Conservation (phyloP, 179 eudicot species). For the Heliamphora pulchella region DNA sequence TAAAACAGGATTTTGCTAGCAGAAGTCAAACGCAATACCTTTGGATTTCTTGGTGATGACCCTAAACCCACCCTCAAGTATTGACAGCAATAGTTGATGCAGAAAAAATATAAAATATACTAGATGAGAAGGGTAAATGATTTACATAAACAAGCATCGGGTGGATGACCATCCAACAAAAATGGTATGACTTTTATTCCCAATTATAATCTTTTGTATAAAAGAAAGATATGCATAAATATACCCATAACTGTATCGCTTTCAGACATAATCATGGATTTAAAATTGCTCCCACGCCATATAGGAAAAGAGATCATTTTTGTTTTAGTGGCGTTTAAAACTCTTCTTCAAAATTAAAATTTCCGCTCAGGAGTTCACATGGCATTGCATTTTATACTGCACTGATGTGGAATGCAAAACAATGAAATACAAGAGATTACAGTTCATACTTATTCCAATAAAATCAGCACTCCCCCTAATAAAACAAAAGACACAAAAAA, state of each 20-base stretch:
- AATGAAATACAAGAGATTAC: neutral
- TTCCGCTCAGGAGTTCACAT: neutral
- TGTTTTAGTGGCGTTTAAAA: neutral
- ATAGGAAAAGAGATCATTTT: neutral
- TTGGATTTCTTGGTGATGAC: no score
- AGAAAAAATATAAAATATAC: neutral
- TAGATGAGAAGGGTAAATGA: neutral
- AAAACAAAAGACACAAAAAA: neutral
- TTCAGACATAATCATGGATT: neutral
- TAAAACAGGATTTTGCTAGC: no score
- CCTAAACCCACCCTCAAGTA: neutral
- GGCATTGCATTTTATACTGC: neutral
- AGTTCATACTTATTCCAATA: conserved; percentile 3
- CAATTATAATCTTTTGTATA: neutral
- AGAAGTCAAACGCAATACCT: no score
- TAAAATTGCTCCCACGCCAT: neutral
- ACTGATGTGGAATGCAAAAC: neutral
- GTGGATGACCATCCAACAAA: neutral
- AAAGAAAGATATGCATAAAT: neutral
- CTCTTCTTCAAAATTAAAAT: neutral
- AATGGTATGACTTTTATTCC: neutral
- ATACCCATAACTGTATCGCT: neutral
- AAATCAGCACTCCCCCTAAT: neutral
- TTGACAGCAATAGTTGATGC: neutral
- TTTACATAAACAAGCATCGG: conserved; percentile 13